A percentile compares a stretch with the other conserved stretches of the same genome.
Evolutionary conservation across 2,329 filamentous ascomycete species (phyloP).

Genomic region (Hymenoscyphus occultus): DNA sequence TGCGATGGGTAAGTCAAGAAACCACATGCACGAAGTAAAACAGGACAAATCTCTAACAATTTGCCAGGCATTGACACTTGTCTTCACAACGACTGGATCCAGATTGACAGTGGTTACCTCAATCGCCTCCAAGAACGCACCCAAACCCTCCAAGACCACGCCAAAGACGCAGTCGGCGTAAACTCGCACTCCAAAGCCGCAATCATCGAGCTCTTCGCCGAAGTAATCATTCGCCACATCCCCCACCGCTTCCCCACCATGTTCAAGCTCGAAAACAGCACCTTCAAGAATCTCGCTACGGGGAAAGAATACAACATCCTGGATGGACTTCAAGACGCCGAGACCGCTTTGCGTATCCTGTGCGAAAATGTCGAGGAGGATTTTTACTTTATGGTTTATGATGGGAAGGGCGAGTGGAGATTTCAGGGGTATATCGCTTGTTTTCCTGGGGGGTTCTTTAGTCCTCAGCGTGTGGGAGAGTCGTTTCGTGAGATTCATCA

Average conservation of each 20-base stretch:
- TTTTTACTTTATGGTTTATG: neutral
- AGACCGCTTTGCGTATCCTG: neutral
- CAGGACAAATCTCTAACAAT: neutral
- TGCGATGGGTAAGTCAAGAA: neutral
- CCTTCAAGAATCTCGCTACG: neutral
- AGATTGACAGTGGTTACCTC: neutral
- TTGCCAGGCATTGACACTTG: neutral
- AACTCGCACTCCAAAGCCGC: neutral
- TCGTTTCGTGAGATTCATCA: neutral
- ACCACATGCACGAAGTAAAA: neutral
- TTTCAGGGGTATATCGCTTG: neutral
- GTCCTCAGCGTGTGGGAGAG: neutral
- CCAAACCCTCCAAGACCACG: neutral
- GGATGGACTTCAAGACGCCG: neutral
- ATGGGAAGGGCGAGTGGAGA: neutral
- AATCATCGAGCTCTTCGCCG: neutral
- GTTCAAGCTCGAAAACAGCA: neutral
- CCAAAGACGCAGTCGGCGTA: neutral
- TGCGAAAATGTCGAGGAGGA: neutral
- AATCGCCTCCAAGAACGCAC: neutral
- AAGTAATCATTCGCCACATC: neutral
- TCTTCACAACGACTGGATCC: neutral
- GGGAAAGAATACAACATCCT: neutral
- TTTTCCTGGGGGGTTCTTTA: neutral
- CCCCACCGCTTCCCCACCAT: neutral